Conservation (phyloP, 176 grass and related monocot species). For the Panicum miliaceum region DNA sequence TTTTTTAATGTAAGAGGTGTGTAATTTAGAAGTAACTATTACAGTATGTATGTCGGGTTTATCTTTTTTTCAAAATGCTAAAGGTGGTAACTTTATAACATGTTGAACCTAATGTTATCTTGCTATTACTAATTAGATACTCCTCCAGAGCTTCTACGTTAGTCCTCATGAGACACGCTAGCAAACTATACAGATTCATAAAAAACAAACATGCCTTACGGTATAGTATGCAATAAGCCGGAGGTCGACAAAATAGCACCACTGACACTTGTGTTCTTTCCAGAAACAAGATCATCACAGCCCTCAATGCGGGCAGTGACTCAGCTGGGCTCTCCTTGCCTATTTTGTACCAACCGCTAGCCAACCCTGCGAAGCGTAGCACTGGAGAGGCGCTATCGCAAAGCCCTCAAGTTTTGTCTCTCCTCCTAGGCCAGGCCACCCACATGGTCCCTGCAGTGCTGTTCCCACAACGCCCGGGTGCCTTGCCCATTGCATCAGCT, state of each 20-base stretch:
- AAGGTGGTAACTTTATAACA: background rate
- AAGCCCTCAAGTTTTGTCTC: conserved; percentile 36
- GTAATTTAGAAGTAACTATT: background rate
- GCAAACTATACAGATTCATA: background rate
- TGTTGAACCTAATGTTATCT: background rate
- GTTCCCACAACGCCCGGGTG: conserved; percentile 4
- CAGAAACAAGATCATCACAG: background rate
- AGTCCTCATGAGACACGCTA: too few relatives aligned
- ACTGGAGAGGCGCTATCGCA: background rate
- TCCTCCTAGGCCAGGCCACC: conserved; percentile 5
- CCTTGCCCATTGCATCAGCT: conserved; percentile 1
- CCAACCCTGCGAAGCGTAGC: conserved; percentile 21
- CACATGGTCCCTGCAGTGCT: conserved; percentile 41
- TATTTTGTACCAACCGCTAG: conserved; percentile 35
- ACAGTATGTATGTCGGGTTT: background rate
- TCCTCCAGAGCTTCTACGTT: too few relatives aligned
- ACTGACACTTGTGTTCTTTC: background rate
- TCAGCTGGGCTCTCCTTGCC: background rate
- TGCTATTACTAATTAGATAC: background rate
- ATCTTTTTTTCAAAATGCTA: background rate
- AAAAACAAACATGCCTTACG: background rate
- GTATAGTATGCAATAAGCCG: background rate
- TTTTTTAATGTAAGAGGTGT: background rate
- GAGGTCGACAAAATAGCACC: background rate
- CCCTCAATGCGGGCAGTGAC: conserved; percentile 11